phyloP scores from a whole-genome alignment of 2,329 filamentous ascomycete genomes.

The Aspergillus viridinutans region DNA sequence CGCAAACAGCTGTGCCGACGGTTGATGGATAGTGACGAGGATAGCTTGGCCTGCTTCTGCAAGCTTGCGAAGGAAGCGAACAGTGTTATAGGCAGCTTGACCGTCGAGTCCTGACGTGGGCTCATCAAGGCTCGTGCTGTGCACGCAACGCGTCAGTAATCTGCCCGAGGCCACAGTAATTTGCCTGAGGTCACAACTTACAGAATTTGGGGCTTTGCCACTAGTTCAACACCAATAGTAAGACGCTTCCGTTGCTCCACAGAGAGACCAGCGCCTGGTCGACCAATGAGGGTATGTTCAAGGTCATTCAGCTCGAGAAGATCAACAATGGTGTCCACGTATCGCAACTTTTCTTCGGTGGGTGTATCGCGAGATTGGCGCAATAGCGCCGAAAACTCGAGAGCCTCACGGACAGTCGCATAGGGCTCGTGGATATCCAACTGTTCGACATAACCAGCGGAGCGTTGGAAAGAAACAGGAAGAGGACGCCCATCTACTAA shows the following conservation, averaged over 20 bases:
- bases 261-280: conserved; percentile 43
- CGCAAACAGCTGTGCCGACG: conserved; percentile 61
- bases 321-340: conserved; percentile 62
- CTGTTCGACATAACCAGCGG: conserved; percentile 66
- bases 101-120: conserved; percentile 66
- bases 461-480: conserved; percentile 59
- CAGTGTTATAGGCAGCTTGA: conserved; percentile 62
- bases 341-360: conserved; percentile 57
- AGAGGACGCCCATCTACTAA: conserved; percentile 61
- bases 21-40: conserved; percentile 67
- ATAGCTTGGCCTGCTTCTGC: conserved; percentile 63
- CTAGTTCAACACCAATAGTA: conserved; percentile 68
- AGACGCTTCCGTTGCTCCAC: conserved; percentile 66
- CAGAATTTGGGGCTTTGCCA: conserved; percentile 62
- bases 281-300: conserved; percentile 59
- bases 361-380: conserved; percentile 54
- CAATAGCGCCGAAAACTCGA: conserved; percentile 63
- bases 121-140: no score
- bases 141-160: no score
- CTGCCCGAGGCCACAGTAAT: no score
- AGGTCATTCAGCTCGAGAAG: conserved; percentile 60
- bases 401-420: conserved; percentile 60
- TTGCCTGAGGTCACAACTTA: no score
- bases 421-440: conserved; percentile 65
- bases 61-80: conserved; percentile 63